Evolutionary conservation across 768 basidiomycete genomes (phyloP).

Genomic region (Mycena rosella): DNA sequence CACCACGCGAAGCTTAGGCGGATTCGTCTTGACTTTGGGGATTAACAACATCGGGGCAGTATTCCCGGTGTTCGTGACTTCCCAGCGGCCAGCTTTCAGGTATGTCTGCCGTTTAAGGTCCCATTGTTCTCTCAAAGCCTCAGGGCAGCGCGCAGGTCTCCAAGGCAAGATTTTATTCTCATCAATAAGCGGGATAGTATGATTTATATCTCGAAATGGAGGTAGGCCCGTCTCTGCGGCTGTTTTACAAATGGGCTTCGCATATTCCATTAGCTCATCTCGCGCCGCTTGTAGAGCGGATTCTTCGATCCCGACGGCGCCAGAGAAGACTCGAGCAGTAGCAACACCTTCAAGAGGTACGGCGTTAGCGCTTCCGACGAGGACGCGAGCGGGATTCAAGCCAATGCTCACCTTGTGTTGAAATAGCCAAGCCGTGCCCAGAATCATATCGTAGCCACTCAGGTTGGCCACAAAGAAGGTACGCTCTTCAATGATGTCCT

Average conservation of each 20-base stretch:
- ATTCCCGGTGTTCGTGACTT: not conserved
- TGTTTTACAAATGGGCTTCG: constrained; percentile 34
- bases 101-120: not conserved
- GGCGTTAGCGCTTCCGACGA: too few species aligned
- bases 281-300: too few species aligned
- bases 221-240: constrained; percentile 39
- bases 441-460: too few species aligned
- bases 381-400: too few species aligned
- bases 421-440: too few species aligned
- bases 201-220: constrained; percentile 42
- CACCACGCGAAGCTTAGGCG: not conserved
- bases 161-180: constrained; percentile 39
- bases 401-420: too few species aligned
- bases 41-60: not conserved
- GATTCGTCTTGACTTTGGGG: not conserved
- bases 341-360: too few species aligned
- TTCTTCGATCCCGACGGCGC: too few species aligned
- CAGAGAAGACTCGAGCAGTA: too few species aligned
- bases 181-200: constrained; percentile 42
- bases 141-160: constrained; percentile 40
- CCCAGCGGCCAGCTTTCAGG: not conserved
- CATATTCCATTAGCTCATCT: constrained; percentile 8
- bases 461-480: too few species aligned
- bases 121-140: constrained; percentile 14
- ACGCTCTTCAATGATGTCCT: too few species aligned